A percentile compares a stretch with the other conserved stretches of the same genome.
Conservation (phyloP, 129 eudicot species). For the Arctium minus region DNA sequence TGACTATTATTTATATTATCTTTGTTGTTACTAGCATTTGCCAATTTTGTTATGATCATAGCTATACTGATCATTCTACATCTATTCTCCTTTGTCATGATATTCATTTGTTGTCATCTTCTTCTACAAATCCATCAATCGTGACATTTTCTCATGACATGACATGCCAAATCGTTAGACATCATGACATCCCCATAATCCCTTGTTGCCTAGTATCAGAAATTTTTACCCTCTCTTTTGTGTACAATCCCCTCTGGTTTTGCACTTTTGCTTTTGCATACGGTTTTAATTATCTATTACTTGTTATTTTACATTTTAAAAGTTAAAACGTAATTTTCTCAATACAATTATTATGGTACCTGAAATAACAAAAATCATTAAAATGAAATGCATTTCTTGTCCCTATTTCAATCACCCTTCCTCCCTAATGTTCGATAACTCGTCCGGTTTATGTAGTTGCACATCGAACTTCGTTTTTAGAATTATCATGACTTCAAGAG, state of each 20-base stretch:
- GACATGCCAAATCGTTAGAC: slow-evolving; percentile 48
- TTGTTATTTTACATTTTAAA: slow-evolving; percentile 4
- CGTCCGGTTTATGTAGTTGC: no score
- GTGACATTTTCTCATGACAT: slow-evolving; percentile 43
- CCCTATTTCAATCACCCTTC: no score
- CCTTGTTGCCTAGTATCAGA: slow-evolving; percentile 53
- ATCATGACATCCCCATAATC: slow-evolving; percentile 56
- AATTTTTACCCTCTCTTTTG: slow-evolving; percentile 49
- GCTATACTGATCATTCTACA: slow-evolving; percentile 27
- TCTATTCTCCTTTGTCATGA: no score
- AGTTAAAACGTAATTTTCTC: no score
- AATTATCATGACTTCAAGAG: no score
- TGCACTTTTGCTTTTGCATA: slow-evolving; percentile 32
- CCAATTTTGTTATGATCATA: slow-evolving; percentile 36
- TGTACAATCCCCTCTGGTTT: slow-evolving; percentile 33
- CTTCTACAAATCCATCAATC: slow-evolving; percentile 28
- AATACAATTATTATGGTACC: no score
- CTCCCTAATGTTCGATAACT: no score
- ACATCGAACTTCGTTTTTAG: no score
- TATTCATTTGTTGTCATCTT: background rate
- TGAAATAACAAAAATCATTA: no score
- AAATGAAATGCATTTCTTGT: no score
- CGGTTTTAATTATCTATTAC: slow-evolving; percentile 49
- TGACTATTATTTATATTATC: slow-evolving; percentile 59
- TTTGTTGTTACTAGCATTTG: slow-evolving; percentile 43